Evolutionary conservation across 116 monocot species (phyloP).

Genomic region (Posidonia oceanica): DNA sequence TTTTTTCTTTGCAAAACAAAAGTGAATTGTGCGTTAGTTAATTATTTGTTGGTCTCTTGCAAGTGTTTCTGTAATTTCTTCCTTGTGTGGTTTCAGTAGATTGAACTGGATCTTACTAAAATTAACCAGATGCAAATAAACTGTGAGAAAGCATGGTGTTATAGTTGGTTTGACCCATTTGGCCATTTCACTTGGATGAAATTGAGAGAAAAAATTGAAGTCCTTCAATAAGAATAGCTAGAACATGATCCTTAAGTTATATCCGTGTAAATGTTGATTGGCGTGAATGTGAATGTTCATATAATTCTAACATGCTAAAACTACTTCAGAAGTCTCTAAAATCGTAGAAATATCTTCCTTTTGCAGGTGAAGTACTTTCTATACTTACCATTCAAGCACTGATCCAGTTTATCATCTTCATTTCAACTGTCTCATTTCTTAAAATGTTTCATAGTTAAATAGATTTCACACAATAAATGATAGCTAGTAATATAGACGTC

Average conservation of each 20-base stretch:
- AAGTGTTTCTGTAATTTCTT: background rate
- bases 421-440: no score
- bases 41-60: no score
- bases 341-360: background rate
- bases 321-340: background rate
- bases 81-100: background rate
- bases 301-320: background rate
- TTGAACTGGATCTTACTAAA: background rate
- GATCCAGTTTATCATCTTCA: no score
- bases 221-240: background rate
- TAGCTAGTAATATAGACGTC: no score
- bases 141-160: background rate
- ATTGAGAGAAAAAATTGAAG: background rate
- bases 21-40: no score
- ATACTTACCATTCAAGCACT: no score
- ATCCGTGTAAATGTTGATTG: background rate
- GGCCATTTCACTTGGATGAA: conserved; percentile 2
- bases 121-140: background rate
- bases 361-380: conserved; percentile 93
- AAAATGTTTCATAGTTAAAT: no score
- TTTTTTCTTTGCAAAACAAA: no score
- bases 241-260: background rate
- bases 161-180: background rate
- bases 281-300: no score
- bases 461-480: no score